Evolutionary conservation across 176 grass and related monocot genomes (phyloP).

Genomic region (Guadua angustifolia): DNA sequence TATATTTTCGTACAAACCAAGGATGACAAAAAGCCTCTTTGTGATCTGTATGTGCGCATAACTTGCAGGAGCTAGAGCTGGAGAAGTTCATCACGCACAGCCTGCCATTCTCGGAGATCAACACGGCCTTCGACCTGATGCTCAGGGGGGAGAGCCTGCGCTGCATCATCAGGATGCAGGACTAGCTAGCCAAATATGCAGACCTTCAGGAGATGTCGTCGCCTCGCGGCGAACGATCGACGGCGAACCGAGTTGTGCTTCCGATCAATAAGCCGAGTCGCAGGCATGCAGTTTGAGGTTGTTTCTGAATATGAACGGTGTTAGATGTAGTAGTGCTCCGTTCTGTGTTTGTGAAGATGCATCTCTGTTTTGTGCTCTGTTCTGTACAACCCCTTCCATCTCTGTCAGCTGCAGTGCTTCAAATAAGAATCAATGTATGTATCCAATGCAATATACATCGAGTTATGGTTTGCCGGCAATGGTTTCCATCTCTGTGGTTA

Average conservation of each 20-base stretch:
- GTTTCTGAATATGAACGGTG: neutral
- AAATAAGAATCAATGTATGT: neutral
- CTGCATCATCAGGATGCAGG: slow-evolving; percentile 77
- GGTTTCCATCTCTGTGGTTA: neutral
- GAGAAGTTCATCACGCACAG: slow-evolving; percentile 96
- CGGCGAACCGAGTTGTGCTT: neutral
- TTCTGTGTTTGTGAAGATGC: neutral
- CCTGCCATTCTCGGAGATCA: slow-evolving; percentile 78
- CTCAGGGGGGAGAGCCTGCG: slow-evolving; percentile 69
- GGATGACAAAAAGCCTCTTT: no score
- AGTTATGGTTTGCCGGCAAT: neutral
- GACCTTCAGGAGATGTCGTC: neutral
- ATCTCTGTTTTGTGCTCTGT: neutral
- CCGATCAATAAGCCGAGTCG: neutral
- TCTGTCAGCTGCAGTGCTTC: neutral
- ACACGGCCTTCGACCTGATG: slow-evolving; percentile 88
- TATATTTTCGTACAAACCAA: no score
- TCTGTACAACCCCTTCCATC: neutral
- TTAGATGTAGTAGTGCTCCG: neutral
- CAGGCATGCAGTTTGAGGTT: neutral
- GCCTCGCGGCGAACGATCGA: neutral
- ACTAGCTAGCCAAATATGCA: neutral
- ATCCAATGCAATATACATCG: neutral
- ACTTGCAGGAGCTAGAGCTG: slow-evolving; percentile 62
- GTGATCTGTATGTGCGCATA: no score